Evolutionary conservation across 1,139 yeast genomes (phyloP), one percentile per base, ranked within the genome.

Genomic region (Scheffersomyces titani): DNA sequence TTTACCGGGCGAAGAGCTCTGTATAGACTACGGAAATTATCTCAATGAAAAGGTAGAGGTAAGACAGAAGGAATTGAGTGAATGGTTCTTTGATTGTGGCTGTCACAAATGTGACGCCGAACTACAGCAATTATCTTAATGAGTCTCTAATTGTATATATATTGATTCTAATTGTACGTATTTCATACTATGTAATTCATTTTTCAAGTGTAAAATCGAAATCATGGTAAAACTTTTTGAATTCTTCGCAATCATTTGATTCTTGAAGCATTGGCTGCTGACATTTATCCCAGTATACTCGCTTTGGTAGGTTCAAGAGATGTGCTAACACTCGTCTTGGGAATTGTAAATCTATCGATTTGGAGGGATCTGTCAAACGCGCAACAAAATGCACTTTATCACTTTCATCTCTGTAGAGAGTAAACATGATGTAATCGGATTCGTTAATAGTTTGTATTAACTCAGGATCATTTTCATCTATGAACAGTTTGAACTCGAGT

Each of bases 211-310:
- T 71, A 55, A 82, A 78, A 61, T 87, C 90, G 65, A 65, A 81
- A 1, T 70, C 69, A 50, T 72, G 73, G 65, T 78, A 86, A 49
- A 76, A 75, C 54, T 70, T 68, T 66, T 88, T 89, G 64, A 88
- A 87, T 36, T 71, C 71, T 55, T 82, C 85, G 53, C 88, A 84
- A 56, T 90, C 96, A n/a, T 71, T 66, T 13, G 78, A 74, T 65
- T 90, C 97, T 59, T 83, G 81, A 36, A 74, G 74, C 55, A 74
- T 74, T 0, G 88, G 75, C 65, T 89, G 93, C 55, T 75, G 74
- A 64, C 97, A 90, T 55, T 85, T 84, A 57, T 87, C 88, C 97
- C 97, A 91, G 58, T 83, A 83, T 0, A 84, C 72, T 61, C 96
- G 74, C 59, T 86, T 86, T 1, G 88, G 87, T 21, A 84, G 73